Evolutionary conservation across 306 rosid genomes (phyloP).

Genomic region (Pueraria montana): DNA sequence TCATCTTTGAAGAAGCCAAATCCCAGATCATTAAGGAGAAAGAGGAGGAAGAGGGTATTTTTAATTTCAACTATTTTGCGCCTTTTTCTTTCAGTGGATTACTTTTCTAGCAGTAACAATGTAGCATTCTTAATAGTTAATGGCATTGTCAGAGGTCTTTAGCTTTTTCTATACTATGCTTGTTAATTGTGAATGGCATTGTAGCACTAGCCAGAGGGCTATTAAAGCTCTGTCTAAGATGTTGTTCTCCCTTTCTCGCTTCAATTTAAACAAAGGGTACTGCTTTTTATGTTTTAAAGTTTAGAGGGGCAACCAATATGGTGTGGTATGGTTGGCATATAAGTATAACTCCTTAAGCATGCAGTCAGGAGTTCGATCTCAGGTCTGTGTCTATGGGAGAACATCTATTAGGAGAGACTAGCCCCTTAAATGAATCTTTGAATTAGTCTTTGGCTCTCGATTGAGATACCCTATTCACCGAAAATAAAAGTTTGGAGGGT

Average conservation of each 20-base stretch:
- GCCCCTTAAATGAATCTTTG: background rate
- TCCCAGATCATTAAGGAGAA: slow-evolving; percentile 71
- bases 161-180: no score
- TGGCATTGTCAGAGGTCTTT: no score
- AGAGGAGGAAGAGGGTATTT: slow-evolving; percentile 70
- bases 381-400: background rate
- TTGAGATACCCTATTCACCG: background rate
- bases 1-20: slow-evolving; percentile 85
- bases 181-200: background rate
- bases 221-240: background rate
- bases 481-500: background rate
- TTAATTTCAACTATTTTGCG: background rate
- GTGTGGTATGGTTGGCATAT: background rate
- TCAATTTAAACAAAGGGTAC: background rate
- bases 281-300: slow-evolving; percentile 19
- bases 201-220: background rate
- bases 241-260: background rate
- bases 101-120: background rate
- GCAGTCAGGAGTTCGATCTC: background rate
- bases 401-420: background rate
- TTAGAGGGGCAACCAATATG: background rate
- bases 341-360: background rate
- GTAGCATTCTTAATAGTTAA: background rate
- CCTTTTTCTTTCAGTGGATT: background rate
- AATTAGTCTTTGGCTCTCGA: background rate